Evolutionary conservation across 1,284 basidiomycete species (phyloP).

Genomic region (Cryptococcus sp.): DNA sequence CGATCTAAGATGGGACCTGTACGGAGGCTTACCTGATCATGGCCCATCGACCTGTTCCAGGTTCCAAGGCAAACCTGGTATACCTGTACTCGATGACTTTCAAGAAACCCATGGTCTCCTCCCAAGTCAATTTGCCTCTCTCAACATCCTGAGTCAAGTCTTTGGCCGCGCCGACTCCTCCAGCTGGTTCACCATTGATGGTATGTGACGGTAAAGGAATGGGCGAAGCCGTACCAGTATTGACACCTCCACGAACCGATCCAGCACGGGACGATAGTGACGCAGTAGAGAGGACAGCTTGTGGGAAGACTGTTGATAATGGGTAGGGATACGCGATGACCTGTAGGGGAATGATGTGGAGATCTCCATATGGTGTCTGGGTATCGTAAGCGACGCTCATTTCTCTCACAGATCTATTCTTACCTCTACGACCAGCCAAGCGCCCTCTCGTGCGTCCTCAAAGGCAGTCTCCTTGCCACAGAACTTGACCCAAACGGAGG

Average conservation of each 20-base stretch:
- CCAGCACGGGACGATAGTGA: conserved; percentile 15
- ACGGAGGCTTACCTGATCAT: conserved; percentile 63
- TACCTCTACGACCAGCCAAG: conserved; percentile 84
- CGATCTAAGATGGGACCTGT: background rate
- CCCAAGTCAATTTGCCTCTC: conserved; percentile 39
- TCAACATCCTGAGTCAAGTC: conserved; percentile 42
- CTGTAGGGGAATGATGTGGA: conserved; percentile 68
- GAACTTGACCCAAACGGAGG: conserved; percentile 80
- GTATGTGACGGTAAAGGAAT: conserved; percentile 13
- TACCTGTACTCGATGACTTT: conserved; percentile 66
- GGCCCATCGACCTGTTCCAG: conserved; percentile 72
- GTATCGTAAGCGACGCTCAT: conserved; percentile 6
- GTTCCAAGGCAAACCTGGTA: conserved; percentile 83
- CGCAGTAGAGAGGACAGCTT: conserved; percentile 13
- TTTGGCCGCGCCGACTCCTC: conserved; percentile 40
- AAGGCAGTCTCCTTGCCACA: conserved; percentile 83
- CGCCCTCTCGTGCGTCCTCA: conserved; percentile 62
- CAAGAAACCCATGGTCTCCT: conserved; percentile 51
- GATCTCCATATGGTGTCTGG: conserved; percentile 75
- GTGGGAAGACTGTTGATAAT: conserved; percentile 70
- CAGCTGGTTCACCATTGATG: conserved; percentile 24
- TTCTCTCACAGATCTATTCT: conserved; percentile 28
- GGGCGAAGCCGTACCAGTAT: conserved; percentile 3
- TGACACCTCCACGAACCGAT: conserved; percentile 11
- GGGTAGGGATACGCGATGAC: conserved; percentile 69